These are phyloP conservation scores for Meripilus lineatus DNA, from an alignment of 1,284 basidiomycete species.

Conservation along the genomic window DNA sequence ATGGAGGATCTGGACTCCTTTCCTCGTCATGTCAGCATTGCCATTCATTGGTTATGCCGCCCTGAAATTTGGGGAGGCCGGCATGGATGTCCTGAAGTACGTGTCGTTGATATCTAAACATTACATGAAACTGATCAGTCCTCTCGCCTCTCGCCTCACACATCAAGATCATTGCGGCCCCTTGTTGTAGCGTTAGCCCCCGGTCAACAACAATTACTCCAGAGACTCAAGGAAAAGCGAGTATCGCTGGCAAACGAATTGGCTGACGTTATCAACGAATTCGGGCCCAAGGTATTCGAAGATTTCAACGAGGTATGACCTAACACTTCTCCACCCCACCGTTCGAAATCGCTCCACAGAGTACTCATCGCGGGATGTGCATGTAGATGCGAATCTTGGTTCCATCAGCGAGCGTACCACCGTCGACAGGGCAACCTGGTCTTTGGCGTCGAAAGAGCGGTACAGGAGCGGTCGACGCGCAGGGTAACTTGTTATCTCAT, in stretches of 20 bases:
- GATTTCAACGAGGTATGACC: conserved; percentile 80
- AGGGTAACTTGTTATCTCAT: conserved; percentile 74
- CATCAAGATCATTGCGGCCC: conserved; percentile 82
- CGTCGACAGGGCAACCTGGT: conserved; percentile 62
- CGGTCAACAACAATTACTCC: conserved; percentile 84
- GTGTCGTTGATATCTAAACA: conserved; percentile 28
- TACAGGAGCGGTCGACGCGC: conserved; percentile 72
- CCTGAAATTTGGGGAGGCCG: conserved; percentile 97
- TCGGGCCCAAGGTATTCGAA: conserved; percentile 83
- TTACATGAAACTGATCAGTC: background rate
- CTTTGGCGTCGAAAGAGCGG: conserved; percentile 73
- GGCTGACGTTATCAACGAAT: conserved; percentile 84
- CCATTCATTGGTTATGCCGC: conserved; percentile 94
- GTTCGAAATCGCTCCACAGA: background rate
- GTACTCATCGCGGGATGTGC: conserved; percentile 2
- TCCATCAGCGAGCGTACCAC: conserved; percentile 78
- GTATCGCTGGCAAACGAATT: conserved; percentile 83
- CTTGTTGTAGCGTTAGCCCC: conserved; percentile 89
- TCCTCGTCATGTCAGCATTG: conserved; percentile 71
- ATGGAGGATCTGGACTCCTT: conserved; percentile 76
- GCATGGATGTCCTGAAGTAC: conserved; percentile 97
- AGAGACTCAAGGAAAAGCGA: conserved; percentile 78
- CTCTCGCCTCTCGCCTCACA: conserved; percentile 8
- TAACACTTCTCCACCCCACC: background rate
- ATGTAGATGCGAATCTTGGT: conserved; percentile 61